Evolutionary conservation across 2,329 filamentous ascomycete genomes (phyloP), one percentile per base, ranked within the genome.

Genomic region (Colletotrichum somersetense): DNA sequence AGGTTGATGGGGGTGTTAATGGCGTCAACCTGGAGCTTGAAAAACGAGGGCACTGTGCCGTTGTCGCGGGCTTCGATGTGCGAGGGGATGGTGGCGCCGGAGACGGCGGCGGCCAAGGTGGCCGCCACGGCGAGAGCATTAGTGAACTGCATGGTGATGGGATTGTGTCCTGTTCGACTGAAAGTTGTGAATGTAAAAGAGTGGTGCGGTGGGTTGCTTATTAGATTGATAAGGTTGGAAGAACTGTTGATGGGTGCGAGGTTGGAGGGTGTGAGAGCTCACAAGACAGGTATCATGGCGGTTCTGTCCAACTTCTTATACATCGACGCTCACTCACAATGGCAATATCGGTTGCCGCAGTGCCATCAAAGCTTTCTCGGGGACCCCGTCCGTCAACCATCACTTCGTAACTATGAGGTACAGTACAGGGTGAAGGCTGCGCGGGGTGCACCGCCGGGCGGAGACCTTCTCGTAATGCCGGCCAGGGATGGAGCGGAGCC

Each of bases 1-100:
- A 85, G 84, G 75, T 90, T 88, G 33, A 91, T 81, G 2, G 76
- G 78, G 66, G 81, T 85, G 75, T 81, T 85, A 42, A 87, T 86
- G 72, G 83, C 84, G 67, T 89, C 83, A 69, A 86, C 79, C 77
- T 88, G 80, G 68, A 89, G 71, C 74, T 81, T 79, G 77, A 91
- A 91, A 38, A 50, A 20, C 38, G 58, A 38, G 23, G 69, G 62
- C 52, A 76, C 72, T 46, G 77, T 75, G 62, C 78, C 71, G 65
- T 77, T 74, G 58, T 73, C 62, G 62, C 62, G 46, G 68, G 68
- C 62, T 46, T 38, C 20, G 23, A 23, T 16, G 61, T 33, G 38
- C 33, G 50, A 40, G 56, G 44, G 50, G 20, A 63, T 35, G 53
- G 40, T 26, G 63, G 71, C 40, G 44, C 63, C 71, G 50, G 76